These are phyloP conservation scores for Penicillium pancosmium DNA, from an alignment of 495 filamentous ascomycete species.

Conservation along the genomic window DNA sequence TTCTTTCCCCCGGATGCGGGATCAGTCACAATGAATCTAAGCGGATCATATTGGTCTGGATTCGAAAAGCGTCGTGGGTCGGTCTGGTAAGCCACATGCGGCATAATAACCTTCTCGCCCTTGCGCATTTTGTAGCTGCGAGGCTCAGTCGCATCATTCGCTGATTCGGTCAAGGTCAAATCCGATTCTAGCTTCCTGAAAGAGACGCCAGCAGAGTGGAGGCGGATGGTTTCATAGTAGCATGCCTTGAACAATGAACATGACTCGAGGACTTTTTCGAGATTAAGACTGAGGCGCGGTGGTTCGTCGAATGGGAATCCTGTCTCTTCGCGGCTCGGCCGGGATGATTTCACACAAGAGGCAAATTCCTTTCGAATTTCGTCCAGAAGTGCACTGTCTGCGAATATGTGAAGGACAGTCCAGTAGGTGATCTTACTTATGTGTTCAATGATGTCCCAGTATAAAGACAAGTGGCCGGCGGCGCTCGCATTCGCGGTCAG, in stretches of 20 bases:
- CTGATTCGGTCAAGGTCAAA: constrained; percentile 46
- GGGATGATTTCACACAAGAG: constrained; percentile 45
- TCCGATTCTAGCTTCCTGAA: constrained; percentile 47
- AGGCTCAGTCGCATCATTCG: constrained; percentile 41
- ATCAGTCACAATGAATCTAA: constrained; percentile 52
- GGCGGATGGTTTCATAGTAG: constrained; percentile 57
- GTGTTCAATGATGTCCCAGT: constrained; percentile 59
- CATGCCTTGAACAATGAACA: constrained; percentile 57
- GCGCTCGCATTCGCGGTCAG: constrained; percentile 37
- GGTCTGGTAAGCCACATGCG: constrained; percentile 52
- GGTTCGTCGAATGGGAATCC: constrained; percentile 55
- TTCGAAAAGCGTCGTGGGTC: constrained; percentile 53
- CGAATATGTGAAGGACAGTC: constrained; percentile 56
- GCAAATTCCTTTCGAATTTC: constrained; percentile 56
- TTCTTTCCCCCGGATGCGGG: constrained; percentile 33
- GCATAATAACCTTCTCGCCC: constrained; percentile 51
- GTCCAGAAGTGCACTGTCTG: constrained; percentile 45
- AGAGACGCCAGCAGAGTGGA: constrained; percentile 52
- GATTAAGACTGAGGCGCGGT: constrained; percentile 50
- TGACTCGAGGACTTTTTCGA: constrained; percentile 43
- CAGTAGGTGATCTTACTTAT: constrained; percentile 57
- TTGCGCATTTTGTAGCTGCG: constrained; percentile 49
- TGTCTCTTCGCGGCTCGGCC: constrained; percentile 49
- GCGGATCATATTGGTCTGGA: constrained; percentile 53
- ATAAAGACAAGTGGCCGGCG: constrained; percentile 41